Evolutionary conservation across 306 rosid genomes (phyloP), one percentile per base, ranked within the genome.

Genomic region (Luffa acutangula): DNA sequence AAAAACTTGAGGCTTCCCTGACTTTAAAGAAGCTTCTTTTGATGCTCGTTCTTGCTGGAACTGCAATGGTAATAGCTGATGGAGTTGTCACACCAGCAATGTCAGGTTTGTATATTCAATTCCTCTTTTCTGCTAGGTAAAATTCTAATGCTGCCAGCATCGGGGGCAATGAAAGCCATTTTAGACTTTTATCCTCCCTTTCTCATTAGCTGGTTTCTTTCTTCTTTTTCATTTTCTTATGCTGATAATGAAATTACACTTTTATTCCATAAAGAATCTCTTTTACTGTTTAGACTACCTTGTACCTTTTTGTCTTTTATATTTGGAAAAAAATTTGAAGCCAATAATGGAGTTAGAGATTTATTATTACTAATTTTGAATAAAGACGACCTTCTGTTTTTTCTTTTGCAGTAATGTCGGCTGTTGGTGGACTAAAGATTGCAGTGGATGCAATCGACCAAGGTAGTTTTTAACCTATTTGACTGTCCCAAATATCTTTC

Each of bases 61-160:
- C 97, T 82, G 78, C 98, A 63, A 96, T 96, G 99, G 99, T 96
- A 80, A 90, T 96, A 87, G 98, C 99, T 78, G 94, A 96, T 72
- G 99, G 98, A 76, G 98, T 93, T 82, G 91, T 96, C 80, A 96
- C 98, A 12, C 97, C 99, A 66, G 99, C 90, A 39, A 93, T 96
- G 99, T 96, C 97, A 84, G 96, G 93, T 93, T 33, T 71, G 58
- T 58, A 53, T 17, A 33, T 62, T 0, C 70, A 59, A 21, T 56
- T 65, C 60, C 18, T 78, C 78, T 74, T 34, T 78, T 14, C 52
- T 39, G 72, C 62, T 78, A 3, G 45, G 14, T 43, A 21, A n/a
- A 46, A 45, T 81, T 41, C 31, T 52, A 37, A 25, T 65, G 14
- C 31, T 71, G 6, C 46, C 75, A 39, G 21, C 57, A 33, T 82